phyloP scores from a whole-genome alignment of 1,284 basidiomycete species.

The Boletus semigastroideus region DNA sequence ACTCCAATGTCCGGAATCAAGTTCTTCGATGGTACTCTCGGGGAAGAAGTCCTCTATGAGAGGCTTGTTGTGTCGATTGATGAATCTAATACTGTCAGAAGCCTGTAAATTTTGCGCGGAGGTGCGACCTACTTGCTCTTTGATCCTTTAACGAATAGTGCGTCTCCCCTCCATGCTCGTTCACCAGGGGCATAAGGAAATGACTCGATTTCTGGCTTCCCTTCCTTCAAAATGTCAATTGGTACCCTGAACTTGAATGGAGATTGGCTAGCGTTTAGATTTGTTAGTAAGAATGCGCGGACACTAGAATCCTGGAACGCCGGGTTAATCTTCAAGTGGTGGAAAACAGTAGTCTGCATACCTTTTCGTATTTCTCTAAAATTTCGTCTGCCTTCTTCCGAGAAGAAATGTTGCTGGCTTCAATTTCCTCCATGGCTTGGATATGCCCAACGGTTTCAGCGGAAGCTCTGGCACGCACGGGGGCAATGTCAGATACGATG shows the following conservation, averaged over 20 bases:
- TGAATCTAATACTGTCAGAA: slow-evolving; percentile 47
- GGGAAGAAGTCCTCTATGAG: slow-evolving; percentile 70
- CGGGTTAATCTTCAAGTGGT: slow-evolving; percentile 1
- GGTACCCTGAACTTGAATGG: slow-evolving; percentile 71
- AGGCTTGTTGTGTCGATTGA: slow-evolving; percentile 66
- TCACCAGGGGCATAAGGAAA: slow-evolving; percentile 72
- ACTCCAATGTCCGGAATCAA: slow-evolving; percentile 75
- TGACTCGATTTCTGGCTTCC: slow-evolving; percentile 66
- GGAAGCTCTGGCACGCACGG: slow-evolving; percentile 61
- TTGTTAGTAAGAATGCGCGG: slow-evolving; percentile 82
- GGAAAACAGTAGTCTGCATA: slow-evolving; percentile 27
- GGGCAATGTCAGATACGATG: slow-evolving; percentile 83
- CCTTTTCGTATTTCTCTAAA: slow-evolving; percentile 61
- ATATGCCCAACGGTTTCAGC: slow-evolving; percentile 68
- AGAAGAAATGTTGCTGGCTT: slow-evolving; percentile 50
- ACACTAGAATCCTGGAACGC: slow-evolving; percentile 58
- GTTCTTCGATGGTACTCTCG: slow-evolving; percentile 47
- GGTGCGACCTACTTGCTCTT: slow-evolving; percentile 61
- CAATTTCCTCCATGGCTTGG: slow-evolving; percentile 69
- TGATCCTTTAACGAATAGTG: slow-evolving; percentile 77
- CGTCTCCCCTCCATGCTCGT: slow-evolving; percentile 56
- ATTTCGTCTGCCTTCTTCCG: slow-evolving; percentile 68
- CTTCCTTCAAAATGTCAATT: slow-evolving; percentile 59
- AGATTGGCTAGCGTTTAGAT: slow-evolving; percentile 48
- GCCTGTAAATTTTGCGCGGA: not conserved